phyloP scores from a whole-genome alignment of 345 rosid species.

The Erysimum cheiranthoides region DNA sequence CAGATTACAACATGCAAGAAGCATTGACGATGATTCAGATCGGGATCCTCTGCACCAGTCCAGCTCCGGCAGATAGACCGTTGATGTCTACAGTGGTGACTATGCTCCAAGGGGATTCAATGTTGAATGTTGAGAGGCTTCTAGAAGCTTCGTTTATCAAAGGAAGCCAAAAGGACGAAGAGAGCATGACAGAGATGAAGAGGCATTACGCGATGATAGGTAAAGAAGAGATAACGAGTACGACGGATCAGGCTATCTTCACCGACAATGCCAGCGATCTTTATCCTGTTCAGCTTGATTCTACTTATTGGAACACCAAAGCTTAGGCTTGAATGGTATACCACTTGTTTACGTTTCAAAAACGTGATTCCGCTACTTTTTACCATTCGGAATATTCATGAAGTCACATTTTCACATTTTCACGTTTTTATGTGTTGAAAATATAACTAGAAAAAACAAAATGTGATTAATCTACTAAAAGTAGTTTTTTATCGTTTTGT shows the following conservation, averaged over 20 bases:
- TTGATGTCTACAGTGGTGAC: constrained; percentile 62
- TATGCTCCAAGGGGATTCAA: constrained; percentile 55
- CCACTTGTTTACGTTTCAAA: too few species aligned
- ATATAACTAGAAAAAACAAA: too few species aligned
- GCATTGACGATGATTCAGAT: constrained; percentile 53
- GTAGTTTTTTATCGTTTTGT: too few species aligned
- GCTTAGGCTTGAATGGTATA: too few species aligned
- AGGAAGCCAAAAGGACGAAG: constrained; percentile 12
- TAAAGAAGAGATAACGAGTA: constrained; percentile 4
- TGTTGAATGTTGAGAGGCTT: constrained; percentile 39
- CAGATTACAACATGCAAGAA: constrained; percentile 51
- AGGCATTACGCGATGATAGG: constrained; percentile 33
- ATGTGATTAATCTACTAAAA: too few species aligned
- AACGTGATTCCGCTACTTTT: too few species aligned
- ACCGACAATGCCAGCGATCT: constrained; percentile 43
- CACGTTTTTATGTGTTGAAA: too few species aligned
- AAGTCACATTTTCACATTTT: too few species aligned
- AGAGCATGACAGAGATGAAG: constrained; percentile 41
- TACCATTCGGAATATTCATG: too few species aligned
- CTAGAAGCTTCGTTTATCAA: constrained; percentile 35
- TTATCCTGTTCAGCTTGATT: constrained; percentile 38
- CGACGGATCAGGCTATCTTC: constrained; percentile 31
- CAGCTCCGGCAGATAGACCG: constrained; percentile 50
- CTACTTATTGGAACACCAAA: constrained; percentile 37
- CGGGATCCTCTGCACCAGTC: constrained; percentile 54